Base-by-base conservation (phyloP, 768 basidiomycete genomes). In the Russula virescens region DNA sequence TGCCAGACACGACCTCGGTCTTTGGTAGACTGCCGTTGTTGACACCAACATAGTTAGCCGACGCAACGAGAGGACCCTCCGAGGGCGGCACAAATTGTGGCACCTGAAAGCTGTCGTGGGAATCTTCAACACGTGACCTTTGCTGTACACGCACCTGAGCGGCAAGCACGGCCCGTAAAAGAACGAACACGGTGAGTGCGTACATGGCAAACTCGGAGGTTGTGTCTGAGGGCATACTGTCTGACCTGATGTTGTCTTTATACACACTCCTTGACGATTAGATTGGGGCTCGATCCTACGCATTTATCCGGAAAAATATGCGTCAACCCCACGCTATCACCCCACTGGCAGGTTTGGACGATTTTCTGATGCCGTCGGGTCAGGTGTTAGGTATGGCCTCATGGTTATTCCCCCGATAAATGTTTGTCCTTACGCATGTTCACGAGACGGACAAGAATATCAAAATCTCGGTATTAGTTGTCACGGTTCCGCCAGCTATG, bases 11-110 rank as follows among this genome's bases (percentile, higher is more conserved):
- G 48, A 72, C 38, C 14, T 73, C 69, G 0, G 68, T 21, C 65
- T 78, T 78, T 35, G 73, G 62, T 50, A 83, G 74, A 14, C 80
- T 79, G 62, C 70, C 70, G 64, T 82, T 82, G 55, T 70, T 74
- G 26, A 67, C 40, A 19, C 80, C 80, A 25, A 73, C 66, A 66
- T 81, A 81, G 72, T 78, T 78, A 40, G 75, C 53, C 19, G 73
- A 71, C 7, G 63, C 40, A n/a, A 53, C 56, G 35, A 68, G 63
- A 13, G 74, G 75, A 16, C 70, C 69, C 21, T 55, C 21, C 1
- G 75, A 66, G 2, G 74, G 68, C 0, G 74, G 68, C 40, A 53
- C 66, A 68, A 76, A 78, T 43, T 53, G 60, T 13, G 69, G 73
- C 18, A 69, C 74, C 63, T 65, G 23, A 34, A 43, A 6, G 38